Evolutionary conservation across 208 protist species (phyloP), one percentile per base, ranked within the genome.

Genomic region (Wallacemonas collosoma): DNA sequence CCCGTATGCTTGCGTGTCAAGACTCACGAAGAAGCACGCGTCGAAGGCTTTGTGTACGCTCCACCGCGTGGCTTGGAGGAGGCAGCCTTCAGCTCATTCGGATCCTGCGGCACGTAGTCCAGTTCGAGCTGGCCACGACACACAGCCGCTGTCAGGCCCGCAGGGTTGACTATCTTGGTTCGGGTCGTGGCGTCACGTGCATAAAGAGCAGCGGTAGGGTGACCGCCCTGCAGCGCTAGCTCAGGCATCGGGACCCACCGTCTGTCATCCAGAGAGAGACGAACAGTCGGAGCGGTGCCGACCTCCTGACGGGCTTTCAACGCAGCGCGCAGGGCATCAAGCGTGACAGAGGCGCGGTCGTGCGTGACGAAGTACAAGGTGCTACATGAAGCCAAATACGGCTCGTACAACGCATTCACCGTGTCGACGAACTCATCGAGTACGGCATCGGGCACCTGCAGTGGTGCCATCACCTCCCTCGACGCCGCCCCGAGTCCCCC

Each of bases 171-270:
- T 2, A 83, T 76, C 41, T 66, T 71, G 36, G 74, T 72, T 9
- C 79, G 73, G 1, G 68, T 60, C 6, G 70, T 71, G 9, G 39
- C 11, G 55, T 88, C 81, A 1, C 68, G 64, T 2, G 68, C 65
- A 67, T 89, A 95, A 17, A 94, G 76, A 3, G 64, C 40, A 17
- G 17, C 58, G 40, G 12, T 55, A 1, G 36, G n/a, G 15, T 67
- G 64, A 2, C 75, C 40, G 11, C 26, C 36, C 26, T 85, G 82
- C 8, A 85, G 74, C 14, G 79, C 71, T 2, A 73, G 68, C 44
- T 92, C 86, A 17, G 79, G 80, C 64, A 93, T 68, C 17, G 62
- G 4, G 2, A 91, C 72, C 88, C 83, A 96, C 36, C 86, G 86
- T 7, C 57, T 77, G 64, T 91, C 86, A 1, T 76, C 55, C 26